Percentiles rank a stretch among this genome's conserved stretches.
Evolutionary conservation across 164 flowering plant species (phyloP).

Genomic region (Warburgia ugandensis): DNA sequence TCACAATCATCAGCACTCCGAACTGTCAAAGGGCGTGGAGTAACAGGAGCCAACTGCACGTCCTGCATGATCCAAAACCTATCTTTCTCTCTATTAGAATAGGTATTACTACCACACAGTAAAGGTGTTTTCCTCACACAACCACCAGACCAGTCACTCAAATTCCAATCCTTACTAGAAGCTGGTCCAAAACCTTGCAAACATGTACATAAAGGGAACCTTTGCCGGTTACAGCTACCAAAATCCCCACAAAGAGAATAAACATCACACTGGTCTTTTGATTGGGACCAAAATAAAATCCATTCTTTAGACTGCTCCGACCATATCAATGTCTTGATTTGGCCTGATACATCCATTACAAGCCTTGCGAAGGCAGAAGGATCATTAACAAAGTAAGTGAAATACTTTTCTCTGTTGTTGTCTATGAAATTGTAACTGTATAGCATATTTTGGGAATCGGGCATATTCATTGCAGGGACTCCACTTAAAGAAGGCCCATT

Average conservation of each 20-base stretch:
- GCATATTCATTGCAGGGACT: conserved; percentile 10
- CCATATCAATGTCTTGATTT: not conserved
- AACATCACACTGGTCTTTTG: too few species aligned
- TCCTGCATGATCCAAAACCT: not conserved
- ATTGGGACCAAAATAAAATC: too few species aligned
- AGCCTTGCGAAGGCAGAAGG: not conserved
- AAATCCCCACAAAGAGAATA: too few species aligned
- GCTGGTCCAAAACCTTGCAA: conserved; percentile 1
- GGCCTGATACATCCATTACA: conserved; percentile 1
- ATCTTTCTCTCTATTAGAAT: not conserved
- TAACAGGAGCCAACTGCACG: not conserved
- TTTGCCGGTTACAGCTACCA: too few species aligned
- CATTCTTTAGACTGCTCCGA: too few species aligned
- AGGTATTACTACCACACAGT: not conserved
- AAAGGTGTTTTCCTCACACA: not conserved
- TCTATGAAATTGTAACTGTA: not conserved
- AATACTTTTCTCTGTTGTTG: too few species aligned
- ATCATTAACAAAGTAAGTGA: too few species aligned
- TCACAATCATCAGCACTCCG: conserved; percentile 12
- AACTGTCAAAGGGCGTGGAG: not conserved
- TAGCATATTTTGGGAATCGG: conserved; percentile 7
- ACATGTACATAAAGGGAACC: not conserved
- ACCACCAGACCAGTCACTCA: not conserved
- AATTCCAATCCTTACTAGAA: not conserved
- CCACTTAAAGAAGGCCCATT: not conserved